These are phyloP conservation scores for Talaromyces sp. DNA, from an alignment of 2,329 filamentous ascomycete species.

Conservation along the genomic window DNA sequence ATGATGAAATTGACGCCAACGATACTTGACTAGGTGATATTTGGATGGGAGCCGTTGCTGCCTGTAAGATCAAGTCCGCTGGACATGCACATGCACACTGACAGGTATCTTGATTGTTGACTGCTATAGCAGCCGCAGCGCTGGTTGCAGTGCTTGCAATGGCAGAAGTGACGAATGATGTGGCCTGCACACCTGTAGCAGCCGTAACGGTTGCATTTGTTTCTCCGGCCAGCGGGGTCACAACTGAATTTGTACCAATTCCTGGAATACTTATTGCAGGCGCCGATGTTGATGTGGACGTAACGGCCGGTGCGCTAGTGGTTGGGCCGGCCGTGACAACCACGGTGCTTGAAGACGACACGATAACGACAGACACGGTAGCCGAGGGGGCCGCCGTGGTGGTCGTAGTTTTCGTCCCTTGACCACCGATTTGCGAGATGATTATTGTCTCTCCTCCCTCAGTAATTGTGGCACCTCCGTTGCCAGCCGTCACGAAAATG, in stretches of 20 bases:
- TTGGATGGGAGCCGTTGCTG: neutral
- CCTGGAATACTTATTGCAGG: neutral
- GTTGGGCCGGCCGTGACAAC: neutral
- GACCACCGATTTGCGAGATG: constrained; percentile 2
- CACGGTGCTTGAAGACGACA: constrained; percentile 4
- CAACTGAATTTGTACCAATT: neutral
- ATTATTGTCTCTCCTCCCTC: constrained; percentile 3
- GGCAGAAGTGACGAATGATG: constrained; percentile 7
- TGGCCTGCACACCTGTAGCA: neutral
- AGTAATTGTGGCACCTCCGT: neutral
- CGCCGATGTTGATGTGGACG: neutral
- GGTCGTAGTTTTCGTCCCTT: neutral
- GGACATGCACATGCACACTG: constrained; percentile 16
- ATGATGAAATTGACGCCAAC: neutral
- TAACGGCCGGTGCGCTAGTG: neutral
- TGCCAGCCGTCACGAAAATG: neutral
- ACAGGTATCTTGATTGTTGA: neutral
- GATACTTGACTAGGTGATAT: neutral
- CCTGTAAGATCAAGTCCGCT: neutral
- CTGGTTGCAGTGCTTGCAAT: neutral
- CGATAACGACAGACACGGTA: constrained; percentile 7
- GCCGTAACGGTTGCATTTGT: neutral
- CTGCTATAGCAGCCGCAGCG: neutral
- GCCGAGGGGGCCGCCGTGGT: neutral
- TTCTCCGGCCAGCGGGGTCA: neutral